phyloP scores from a whole-genome alignment of 2,329 filamentous ascomycete genomes.

The Diaporthe vaccinii region DNA sequence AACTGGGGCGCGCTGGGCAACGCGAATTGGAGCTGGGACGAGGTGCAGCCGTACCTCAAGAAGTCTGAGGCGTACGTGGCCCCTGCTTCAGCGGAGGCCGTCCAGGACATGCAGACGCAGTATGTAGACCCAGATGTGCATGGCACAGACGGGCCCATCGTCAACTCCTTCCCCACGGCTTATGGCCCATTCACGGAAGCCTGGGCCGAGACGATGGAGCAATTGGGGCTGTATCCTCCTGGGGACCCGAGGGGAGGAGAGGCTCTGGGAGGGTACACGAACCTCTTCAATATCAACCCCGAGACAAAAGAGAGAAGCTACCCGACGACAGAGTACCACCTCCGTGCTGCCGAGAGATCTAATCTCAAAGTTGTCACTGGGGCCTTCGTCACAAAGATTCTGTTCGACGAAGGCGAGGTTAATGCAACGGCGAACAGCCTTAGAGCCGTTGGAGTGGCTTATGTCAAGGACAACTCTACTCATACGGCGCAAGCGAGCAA shows the following conservation, averaged over 20 bases:
- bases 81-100: not conserved
- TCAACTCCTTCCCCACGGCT: constrained; percentile 9
- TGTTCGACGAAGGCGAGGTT: not conserved
- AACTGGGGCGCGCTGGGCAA: not conserved
- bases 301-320: not conserved
- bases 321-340: not conserved
- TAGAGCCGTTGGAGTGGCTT: not conserved
- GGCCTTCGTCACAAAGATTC: not conserved
- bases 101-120: constrained; percentile 14
- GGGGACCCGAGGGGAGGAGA: not conserved
- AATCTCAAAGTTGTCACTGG: constrained; percentile 8
- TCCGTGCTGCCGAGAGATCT: not conserved
- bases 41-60: constrained; percentile 8
- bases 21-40: not conserved
- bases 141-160: not conserved
- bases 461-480: not conserved
- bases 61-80: not conserved
- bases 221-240: not conserved
- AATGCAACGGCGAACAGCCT: not conserved
- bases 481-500: constrained; percentile 24
- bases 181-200: constrained; percentile 3
- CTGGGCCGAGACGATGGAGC: not conserved
- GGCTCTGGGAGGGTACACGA: constrained; percentile 6
- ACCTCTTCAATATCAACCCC: constrained; percentile 5
- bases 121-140: not conserved